Evolutionary conservation across 2,329 filamentous ascomycete species (phyloP).

Genomic region (Pseudogymnoascus sp.): DNA sequence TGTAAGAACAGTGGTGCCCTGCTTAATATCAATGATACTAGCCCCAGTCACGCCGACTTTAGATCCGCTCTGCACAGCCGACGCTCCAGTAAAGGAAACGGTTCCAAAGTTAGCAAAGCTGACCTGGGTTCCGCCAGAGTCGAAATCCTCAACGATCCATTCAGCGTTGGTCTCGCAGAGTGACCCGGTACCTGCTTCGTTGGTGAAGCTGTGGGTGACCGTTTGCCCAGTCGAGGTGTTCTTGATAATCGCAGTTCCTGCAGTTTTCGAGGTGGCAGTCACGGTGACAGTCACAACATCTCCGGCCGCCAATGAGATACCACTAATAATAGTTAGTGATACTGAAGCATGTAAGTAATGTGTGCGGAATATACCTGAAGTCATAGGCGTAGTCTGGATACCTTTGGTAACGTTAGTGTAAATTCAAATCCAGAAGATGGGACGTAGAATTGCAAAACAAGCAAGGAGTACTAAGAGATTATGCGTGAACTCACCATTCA

Average conservation of each 20-base stretch:
- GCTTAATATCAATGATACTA: constrained; percentile 36
- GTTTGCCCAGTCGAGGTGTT: constrained; percentile 38
- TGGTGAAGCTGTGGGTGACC: constrained; percentile 36
- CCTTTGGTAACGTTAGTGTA: not conserved
- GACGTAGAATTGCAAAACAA: not conserved
- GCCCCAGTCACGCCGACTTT: constrained; percentile 27
- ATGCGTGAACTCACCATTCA: constrained; percentile 37
- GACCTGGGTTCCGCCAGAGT: constrained; percentile 32
- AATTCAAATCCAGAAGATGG: not conserved
- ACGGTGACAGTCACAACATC: constrained; percentile 36
- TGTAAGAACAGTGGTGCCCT: constrained; percentile 29
- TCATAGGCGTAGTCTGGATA: constrained; percentile 48
- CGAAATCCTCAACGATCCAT: constrained; percentile 47
- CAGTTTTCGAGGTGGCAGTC: constrained; percentile 31
- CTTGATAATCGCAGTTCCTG: constrained; percentile 37
- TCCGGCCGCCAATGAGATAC: constrained; percentile 37
- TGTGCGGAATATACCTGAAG: constrained; percentile 29
- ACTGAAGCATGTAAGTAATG: not conserved
- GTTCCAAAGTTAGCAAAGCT: constrained; percentile 40
- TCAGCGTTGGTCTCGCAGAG: constrained; percentile 41
- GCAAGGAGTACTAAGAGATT: not conserved
- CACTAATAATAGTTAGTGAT: constrained; percentile 11
- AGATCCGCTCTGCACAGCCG: constrained; percentile 27
- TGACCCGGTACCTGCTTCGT: constrained; percentile 25
- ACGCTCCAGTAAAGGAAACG: constrained; percentile 36